Percentiles rank a stretch among this genome's conserved stretches.
phyloP scores from a whole-genome alignment of 1,284 basidiomycete species.

The Meripilus lineatus region DNA sequence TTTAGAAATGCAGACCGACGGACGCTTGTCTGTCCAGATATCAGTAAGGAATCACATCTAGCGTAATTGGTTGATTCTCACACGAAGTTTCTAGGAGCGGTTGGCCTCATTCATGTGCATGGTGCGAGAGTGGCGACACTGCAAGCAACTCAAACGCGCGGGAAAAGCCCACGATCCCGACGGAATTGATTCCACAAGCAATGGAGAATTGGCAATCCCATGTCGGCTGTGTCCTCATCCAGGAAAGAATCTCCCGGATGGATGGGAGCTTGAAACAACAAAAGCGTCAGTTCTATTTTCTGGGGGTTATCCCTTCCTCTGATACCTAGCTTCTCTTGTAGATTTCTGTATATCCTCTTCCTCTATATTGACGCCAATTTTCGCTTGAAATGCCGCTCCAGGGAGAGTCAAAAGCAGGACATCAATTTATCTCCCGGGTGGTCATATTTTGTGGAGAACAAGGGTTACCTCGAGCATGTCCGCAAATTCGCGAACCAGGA shows the following conservation, averaged over 20 bases:
- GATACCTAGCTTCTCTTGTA: constrained; percentile 1
- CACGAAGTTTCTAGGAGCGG: constrained; percentile 7
- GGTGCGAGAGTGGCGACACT: constrained; percentile 15
- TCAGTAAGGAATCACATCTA: constrained; percentile 4
- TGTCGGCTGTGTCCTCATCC: constrained; percentile 28
- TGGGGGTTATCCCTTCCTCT: neutral
- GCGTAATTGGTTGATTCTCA: neutral
- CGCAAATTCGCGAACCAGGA: neutral
- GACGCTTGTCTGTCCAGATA: constrained; percentile 7
- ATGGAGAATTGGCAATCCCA: constrained; percentile 19
- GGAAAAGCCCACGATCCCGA: constrained; percentile 17
- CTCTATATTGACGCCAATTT: constrained; percentile 27
- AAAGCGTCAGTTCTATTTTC: constrained; percentile 4
- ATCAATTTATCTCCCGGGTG: constrained; percentile 18
- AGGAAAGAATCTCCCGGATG: constrained; percentile 23
- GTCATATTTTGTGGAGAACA: constrained; percentile 21
- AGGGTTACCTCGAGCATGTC: constrained; percentile 10
- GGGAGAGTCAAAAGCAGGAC: constrained; percentile 17
- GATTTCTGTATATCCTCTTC: constrained; percentile 22
- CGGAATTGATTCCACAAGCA: constrained; percentile 11
- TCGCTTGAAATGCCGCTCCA: constrained; percentile 16
- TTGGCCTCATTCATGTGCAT: constrained; percentile 17
- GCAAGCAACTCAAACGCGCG: constrained; percentile 17
- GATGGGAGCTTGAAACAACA: constrained; percentile 18
- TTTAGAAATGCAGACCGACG: constrained; percentile 11